Evolutionary conservation across 2,329 filamentous ascomycete species (phyloP).

Genomic region (Fonsecaea pugnacius): DNA sequence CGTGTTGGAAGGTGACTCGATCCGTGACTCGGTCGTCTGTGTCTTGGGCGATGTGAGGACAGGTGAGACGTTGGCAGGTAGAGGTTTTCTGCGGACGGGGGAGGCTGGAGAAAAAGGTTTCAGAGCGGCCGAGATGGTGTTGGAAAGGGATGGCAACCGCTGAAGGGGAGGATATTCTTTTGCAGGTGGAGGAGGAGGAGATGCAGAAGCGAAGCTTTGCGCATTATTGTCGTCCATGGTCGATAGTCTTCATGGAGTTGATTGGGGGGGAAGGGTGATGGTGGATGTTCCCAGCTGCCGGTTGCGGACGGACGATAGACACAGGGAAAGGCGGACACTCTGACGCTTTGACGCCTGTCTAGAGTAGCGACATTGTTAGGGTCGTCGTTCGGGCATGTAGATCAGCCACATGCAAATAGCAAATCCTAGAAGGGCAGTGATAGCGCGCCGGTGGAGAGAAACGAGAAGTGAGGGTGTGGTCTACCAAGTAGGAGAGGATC

Average conservation of each 20-base stretch:
- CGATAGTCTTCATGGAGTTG: slow-evolving; percentile 13
- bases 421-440: slow-evolving; percentile 13
- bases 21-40: slow-evolving; percentile 30
- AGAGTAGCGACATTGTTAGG: slow-evolving; percentile 34
- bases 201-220: slow-evolving; percentile 26
- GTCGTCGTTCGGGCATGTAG: slow-evolving; percentile 29
- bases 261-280: slow-evolving; percentile 13
- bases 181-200: slow-evolving; percentile 32
- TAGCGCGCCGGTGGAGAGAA: slow-evolving; percentile 9
- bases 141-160: slow-evolving; percentile 30
- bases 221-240: slow-evolving; percentile 30
- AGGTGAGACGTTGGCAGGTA: slow-evolving; percentile 52
- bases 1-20: background rate
- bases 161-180: slow-evolving; percentile 28
- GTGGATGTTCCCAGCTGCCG: slow-evolving; percentile 19
- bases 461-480: slow-evolving; percentile 6
- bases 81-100: slow-evolving; percentile 58
- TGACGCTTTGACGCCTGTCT: slow-evolving; percentile 34
- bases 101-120: slow-evolving; percentile 37
- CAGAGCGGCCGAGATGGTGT: slow-evolving; percentile 20
- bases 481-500: slow-evolving; percentile 6
- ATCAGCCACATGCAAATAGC: slow-evolving; percentile 34
- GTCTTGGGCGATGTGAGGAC: slow-evolving; percentile 21
- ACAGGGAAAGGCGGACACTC: slow-evolving; percentile 12
- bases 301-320: slow-evolving; percentile 15